Evolutionary conservation across 164 flowering plant genomes (phyloP), one percentile per base, ranked within the genome.

Genomic region (Nymphaea colorata): DNA sequence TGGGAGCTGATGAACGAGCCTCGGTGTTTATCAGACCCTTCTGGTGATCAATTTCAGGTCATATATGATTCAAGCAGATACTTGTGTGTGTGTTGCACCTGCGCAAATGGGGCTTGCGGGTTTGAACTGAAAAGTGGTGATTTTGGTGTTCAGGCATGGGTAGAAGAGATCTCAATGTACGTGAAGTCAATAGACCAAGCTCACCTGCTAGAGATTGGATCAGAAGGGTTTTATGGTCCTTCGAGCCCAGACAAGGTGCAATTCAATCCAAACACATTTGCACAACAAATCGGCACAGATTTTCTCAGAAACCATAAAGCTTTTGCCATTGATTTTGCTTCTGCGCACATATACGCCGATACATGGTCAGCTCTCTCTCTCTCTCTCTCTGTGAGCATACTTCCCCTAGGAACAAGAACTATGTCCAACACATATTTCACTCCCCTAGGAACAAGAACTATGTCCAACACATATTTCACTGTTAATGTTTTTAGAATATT

Each of bases 181-280:
- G 87, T 88, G 78, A 93, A 93, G 70, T 83, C 84, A 67, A 75
- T 90, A 4, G 98, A 93, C 76, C 85, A 87, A 51, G 85, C 87
- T 65, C 98, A 93, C 73, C 74, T 88, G 72, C 69, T 88, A 60
- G 95, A 85, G 82, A 86, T 90, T 47, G 98, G 96, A 41, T 65
- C 85, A 66, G 98, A 93, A 82, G 98, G 98, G 71, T 93, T 90
- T 73, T 93, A 90, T 74, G 95, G 98, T 61, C 89, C 88, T 44
- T 90, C 96, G 3, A 82, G 89, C 11, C 91, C 86, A 15, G 72
- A 80, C 16, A 87, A 81, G 71, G 83, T 81, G 71, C 85, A 78
- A 61, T 75, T 77, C 78, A 92, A 92, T 68, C 96, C 98, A 42
- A 92, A 89, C 77, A 79, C 88, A 11, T 84, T 74, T 67, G 86